Conservation (phyloP, 2,329 filamentous ascomycete species). For the Leptographium galeiforme region DNA sequence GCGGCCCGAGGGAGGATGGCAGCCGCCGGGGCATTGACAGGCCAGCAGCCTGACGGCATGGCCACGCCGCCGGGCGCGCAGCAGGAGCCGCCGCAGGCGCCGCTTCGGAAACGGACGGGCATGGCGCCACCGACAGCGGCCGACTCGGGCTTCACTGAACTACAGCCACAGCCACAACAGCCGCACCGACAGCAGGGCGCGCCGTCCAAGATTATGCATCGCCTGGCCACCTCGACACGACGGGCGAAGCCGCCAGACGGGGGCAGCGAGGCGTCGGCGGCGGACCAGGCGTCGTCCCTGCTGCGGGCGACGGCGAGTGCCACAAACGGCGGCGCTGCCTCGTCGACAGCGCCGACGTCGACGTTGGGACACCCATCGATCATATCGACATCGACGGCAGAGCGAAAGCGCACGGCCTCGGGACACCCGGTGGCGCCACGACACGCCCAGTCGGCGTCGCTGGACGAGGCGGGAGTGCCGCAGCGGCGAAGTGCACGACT, state of each 20-base stretch:
- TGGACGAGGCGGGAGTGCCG: slow-evolving; percentile 47
- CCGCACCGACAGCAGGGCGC: slow-evolving; percentile 12
- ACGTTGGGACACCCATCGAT: slow-evolving; percentile 15
- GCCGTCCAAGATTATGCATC: slow-evolving; percentile 51
- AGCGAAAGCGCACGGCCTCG: slow-evolving; percentile 85
- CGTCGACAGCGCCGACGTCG: not conserved
- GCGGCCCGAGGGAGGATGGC: slow-evolving; percentile 33
- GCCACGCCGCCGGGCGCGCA: slow-evolving; percentile 46
- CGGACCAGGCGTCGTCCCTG: slow-evolving; percentile 26
- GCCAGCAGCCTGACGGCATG: slow-evolving; percentile 36
- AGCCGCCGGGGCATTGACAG: slow-evolving; percentile 22
- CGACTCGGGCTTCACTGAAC: slow-evolving; percentile 39
- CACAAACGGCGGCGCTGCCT: slow-evolving; percentile 4
- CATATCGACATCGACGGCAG: slow-evolving; percentile 31
- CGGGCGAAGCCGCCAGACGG: slow-evolving; percentile 26
- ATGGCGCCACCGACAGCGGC: slow-evolving; percentile 28
- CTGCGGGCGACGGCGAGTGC: slow-evolving; percentile 18
- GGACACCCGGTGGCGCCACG: slow-evolving; percentile 53
- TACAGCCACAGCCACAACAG: slow-evolving; percentile 1
- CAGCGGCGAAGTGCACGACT: slow-evolving; percentile 61
- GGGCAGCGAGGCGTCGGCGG: slow-evolving; percentile 1
- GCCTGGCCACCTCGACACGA: slow-evolving; percentile 29
- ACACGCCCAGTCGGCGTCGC: slow-evolving; percentile 25
- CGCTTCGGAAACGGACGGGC: slow-evolving; percentile 35
- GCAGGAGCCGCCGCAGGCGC: slow-evolving; percentile 37